These are phyloP conservation scores for Fusarium haematococcum DNA, from an alignment of 2,329 filamentous ascomycete genomes.

Conservation along the genomic window DNA sequence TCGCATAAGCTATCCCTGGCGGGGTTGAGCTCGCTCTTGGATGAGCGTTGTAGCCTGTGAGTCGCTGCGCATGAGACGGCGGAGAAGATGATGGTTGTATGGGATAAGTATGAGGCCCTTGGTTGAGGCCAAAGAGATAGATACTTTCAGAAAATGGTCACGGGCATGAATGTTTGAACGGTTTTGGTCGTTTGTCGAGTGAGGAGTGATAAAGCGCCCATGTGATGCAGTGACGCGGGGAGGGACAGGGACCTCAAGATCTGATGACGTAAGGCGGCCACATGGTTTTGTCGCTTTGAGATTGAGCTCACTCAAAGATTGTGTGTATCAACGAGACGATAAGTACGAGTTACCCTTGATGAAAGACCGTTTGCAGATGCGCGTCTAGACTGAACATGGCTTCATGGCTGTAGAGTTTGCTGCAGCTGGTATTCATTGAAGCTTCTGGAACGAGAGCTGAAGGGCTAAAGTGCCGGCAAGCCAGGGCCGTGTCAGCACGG, in stretches of 20 bases:
- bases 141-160: constrained; percentile 20
- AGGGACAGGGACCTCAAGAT: background rate
- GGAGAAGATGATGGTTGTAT: background rate
- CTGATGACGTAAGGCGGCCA: constrained; percentile 38
- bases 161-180: constrained; percentile 20
- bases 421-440: background rate
- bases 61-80: constrained; percentile 21
- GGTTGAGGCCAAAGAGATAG: background rate
- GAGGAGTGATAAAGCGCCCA: constrained; percentile 36
- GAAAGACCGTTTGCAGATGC: background rate
- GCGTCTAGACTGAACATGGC: background rate
- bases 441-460: background rate
- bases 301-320: background rate
- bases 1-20: constrained; percentile 35
- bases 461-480: background rate
- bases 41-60: constrained; percentile 3
- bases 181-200: constrained; percentile 11
- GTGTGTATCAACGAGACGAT: background rate
- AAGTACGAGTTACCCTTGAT: background rate
- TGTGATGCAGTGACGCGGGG: constrained; percentile 41
- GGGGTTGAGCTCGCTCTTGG: constrained; percentile 36
- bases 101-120: background rate
- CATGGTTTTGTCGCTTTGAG: background rate
- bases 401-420: background rate
- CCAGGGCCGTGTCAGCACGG: background rate